These are phyloP conservation scores for Geotrichum siamense DNA, from an alignment of 1,139 yeast genomes.

Conservation along the genomic window DNA sequence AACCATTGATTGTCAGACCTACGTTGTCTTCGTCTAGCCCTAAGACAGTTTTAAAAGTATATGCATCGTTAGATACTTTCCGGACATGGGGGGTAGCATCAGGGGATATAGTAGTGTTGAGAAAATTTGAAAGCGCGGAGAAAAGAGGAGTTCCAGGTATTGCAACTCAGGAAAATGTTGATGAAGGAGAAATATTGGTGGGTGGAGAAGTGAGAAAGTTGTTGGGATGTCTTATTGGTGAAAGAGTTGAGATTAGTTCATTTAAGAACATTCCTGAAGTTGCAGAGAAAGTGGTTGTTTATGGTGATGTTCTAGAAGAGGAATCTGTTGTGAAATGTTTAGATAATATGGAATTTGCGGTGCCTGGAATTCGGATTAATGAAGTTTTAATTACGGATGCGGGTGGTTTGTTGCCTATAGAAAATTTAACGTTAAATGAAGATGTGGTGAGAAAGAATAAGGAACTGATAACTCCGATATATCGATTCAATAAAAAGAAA, in stretches of 20 bases:
- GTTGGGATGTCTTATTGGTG: slow-evolving; percentile 63
- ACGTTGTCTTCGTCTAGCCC: slow-evolving; percentile 26
- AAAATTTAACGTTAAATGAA: background rate
- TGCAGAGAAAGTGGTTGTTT: slow-evolving; percentile 38
- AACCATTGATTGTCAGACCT: slow-evolving; percentile 24
- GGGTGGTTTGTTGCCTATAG: slow-evolving; percentile 25
- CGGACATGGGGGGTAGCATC: slow-evolving; percentile 9
- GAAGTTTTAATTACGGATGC: slow-evolving; percentile 20
- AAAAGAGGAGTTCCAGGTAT: slow-evolving; percentile 14
- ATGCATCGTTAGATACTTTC: slow-evolving; percentile 13
- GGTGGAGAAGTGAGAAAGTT: slow-evolving; percentile 39
- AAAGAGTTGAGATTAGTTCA: slow-evolving; percentile 50
- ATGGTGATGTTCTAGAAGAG: slow-evolving; percentile 14
- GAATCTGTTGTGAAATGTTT: slow-evolving; percentile 29
- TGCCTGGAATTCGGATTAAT: slow-evolving; percentile 44
- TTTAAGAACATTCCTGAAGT: slow-evolving; percentile 45
- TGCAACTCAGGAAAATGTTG: slow-evolving; percentile 12
- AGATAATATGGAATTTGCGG: slow-evolving; percentile 47
- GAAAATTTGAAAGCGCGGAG: slow-evolving; percentile 14
- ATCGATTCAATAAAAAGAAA: slow-evolving; percentile 20
- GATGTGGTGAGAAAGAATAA: slow-evolving; percentile 11
- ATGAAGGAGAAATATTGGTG: slow-evolving; percentile 3
- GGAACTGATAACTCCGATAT: slow-evolving; percentile 16
- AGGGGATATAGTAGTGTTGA: slow-evolving; percentile 11
- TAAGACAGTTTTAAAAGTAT: slow-evolving; percentile 9